Base-by-base conservation (phyloP, 768 basidiomycete species). In the Suillus discolor region DNA sequence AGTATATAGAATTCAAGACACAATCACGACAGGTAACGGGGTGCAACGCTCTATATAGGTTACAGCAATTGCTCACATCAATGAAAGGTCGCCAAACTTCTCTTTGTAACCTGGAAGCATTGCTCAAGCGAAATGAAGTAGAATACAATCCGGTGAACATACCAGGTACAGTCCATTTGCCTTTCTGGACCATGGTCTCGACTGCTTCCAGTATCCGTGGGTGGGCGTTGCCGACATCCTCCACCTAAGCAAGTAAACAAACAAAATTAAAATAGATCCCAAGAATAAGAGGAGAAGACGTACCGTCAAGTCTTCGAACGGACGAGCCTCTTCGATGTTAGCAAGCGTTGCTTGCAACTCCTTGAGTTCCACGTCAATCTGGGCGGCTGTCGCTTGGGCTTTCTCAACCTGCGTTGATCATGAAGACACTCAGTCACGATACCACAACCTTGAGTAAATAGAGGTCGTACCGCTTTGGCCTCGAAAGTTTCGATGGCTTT, bases 151-250 rank as follows among this genome's bases (percentile, higher is more conserved):
- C 23, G 18, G 18, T 20, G 42, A n/a, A 73, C 83, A 62, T 75
- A 90, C 96, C 96, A 73, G 97, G 97, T 65, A 98, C 96, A 73
- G 91, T 94, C 91, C 94, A 97, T 83, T 98, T 97, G 79, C 96
- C 96, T 83, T 98, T 96, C 87, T 91, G 89, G 69, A 98, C 79
- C 95, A 97, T 97, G 70, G 85, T 92, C 82, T 98, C 94, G 66
- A 97, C 93, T 51, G 92, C 89, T 79, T 97, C 89, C 45, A 84
- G 81, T 78, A 99, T 89, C 78, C 94, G 93, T 20, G 97, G 97
- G 79, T 97, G 92, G 31, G 97, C 97, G 67, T 89, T 85, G 70
- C 90, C 89, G 71, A 99, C 93, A 67, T 99, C 97, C 74, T 91
- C 89, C 68, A 89, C 84, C 95, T 97, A 71, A 65, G 20, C 38